These are phyloP conservation scores for Coemansia nantahalensis DNA, from an alignment of 192 early-diverging fungal genomes.

Conservation along the genomic window DNA sequence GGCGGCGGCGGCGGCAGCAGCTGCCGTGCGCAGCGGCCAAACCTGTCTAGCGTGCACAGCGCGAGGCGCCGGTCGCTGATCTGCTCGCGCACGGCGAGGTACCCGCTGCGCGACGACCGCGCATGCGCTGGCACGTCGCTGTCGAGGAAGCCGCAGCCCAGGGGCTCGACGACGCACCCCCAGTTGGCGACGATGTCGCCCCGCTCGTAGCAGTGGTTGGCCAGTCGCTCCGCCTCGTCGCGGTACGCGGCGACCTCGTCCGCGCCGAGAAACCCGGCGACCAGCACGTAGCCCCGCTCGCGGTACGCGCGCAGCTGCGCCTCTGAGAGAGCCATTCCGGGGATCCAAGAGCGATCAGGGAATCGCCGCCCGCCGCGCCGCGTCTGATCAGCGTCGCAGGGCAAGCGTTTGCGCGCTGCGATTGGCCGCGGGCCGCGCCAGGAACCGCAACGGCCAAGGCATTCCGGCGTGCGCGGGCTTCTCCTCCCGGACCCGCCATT, in stretches of 20 bases:
- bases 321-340: not conserved
- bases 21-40: slow-evolving; percentile 28
- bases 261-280: slow-evolving; percentile 21
- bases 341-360: too few relatives aligned
- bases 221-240: slow-evolving; percentile 29
- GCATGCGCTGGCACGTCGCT: slow-evolving; percentile 9
- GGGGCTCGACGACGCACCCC: slow-evolving; percentile 51
- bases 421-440: slow-evolving; percentile 26
- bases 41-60: slow-evolving; percentile 31
- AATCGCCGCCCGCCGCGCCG: too few relatives aligned
- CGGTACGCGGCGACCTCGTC: slow-evolving; percentile 15
- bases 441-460: too few relatives aligned
- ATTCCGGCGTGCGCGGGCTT: slow-evolving; percentile 3
- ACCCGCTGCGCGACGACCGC: slow-evolving; percentile 9
- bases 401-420: slow-evolving; percentile 25
- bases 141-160: slow-evolving; percentile 39
- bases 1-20: slow-evolving; percentile 20
- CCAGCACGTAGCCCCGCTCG: slow-evolving; percentile 27
- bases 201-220: slow-evolving; percentile 50
- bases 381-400: too few relatives aligned
- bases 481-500: not conserved
- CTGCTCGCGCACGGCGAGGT: slow-evolving; percentile 9
- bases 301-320: slow-evolving; percentile 26
- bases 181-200: slow-evolving; percentile 42
- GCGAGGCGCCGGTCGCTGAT: slow-evolving; percentile 2